Evolutionary conservation across 805 yeast genomes (phyloP), one percentile per base, ranked within the genome.

Genomic region (Saturnispora besseyi): DNA sequence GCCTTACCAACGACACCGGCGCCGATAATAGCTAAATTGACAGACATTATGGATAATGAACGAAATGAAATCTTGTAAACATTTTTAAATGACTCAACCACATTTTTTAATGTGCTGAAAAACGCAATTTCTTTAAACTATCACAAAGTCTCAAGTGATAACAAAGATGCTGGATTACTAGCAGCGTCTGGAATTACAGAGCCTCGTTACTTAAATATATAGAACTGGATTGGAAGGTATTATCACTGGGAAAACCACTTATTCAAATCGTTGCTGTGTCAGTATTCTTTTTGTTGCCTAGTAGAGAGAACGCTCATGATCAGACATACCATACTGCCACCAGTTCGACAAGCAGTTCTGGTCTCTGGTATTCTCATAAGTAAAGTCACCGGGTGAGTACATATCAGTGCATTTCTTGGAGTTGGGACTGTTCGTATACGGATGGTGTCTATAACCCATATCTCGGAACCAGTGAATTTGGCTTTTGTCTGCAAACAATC

Each of bases 1-100:
- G 96, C 87, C 26, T 93, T 77, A 53, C 99, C 99, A 54, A 93
- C 98, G 46, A 91, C 93, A 61, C 99, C 99, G 49, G 97, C 82
- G 65, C 90, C 90, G 53, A 84, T 78, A 59, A 84, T 74, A 33
- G 89, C 90, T 57, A 84, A 68, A 61, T 84, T 83, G 47, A 82
- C 84, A 52, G 76, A 60, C 82, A 77, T 78, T 30, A 37, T 11
- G 40, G 31, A n/a, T 21, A 18, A 47, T 21, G 13, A 15, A 36
- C 40, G 13, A 18, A 36, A 4, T 9, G 21, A 36, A 22, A 36
- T 18, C 24, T 8, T 9, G 40, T 36, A 12, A 22, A 36, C 13
- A 36, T 18, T 36, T 36, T 15, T 18, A 22, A 36, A 36, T 18
- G 31, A 38, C 42, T 38, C 42, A 38, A 24, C 28, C 15, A 38